These are phyloP conservation scores for Aspergillus terreus DNA, from an alignment of 2,329 filamentous ascomycete species.

Conservation along the genomic window DNA sequence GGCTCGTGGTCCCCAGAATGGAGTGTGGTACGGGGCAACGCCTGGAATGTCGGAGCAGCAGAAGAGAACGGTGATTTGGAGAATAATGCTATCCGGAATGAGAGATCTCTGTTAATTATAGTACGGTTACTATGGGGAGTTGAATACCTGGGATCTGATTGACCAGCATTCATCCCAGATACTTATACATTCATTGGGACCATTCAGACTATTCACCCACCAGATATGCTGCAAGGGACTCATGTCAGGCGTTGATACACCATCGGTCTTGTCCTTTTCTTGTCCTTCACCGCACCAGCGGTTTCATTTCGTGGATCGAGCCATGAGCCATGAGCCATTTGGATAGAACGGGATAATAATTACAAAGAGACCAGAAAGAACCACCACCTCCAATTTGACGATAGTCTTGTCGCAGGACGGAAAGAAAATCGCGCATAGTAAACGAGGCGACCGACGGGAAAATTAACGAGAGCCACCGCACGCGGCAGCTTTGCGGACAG, in stretches of 20 bases:
- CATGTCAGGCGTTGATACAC: no score
- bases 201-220: no score
- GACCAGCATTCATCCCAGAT: no score
- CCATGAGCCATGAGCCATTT: not conserved
- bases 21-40: constrained; percentile 3
- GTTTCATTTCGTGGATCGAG: not conserved
- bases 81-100: not conserved
- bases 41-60: constrained; percentile 4
- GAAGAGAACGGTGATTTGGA: no score
- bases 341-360: constrained; percentile 5
- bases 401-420: constrained; percentile 11
- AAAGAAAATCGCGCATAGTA: constrained; percentile 27
- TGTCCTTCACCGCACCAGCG: constrained; percentile 1
- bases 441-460: constrained; percentile 11
- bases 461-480: constrained; percentile 20
- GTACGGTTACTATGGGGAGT: no score
- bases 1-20: constrained; percentile 19
- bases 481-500: constrained; percentile 8
- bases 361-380: not conserved
- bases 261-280: constrained; percentile 5
- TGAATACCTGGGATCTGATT: no score
- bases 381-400: not conserved
- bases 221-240: no score
- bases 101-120: not conserved
- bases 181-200: no score